Evolutionary conservation across 2,329 filamentous ascomycete species (phyloP).

Genomic region (Colletotrichum sp.): DNA sequence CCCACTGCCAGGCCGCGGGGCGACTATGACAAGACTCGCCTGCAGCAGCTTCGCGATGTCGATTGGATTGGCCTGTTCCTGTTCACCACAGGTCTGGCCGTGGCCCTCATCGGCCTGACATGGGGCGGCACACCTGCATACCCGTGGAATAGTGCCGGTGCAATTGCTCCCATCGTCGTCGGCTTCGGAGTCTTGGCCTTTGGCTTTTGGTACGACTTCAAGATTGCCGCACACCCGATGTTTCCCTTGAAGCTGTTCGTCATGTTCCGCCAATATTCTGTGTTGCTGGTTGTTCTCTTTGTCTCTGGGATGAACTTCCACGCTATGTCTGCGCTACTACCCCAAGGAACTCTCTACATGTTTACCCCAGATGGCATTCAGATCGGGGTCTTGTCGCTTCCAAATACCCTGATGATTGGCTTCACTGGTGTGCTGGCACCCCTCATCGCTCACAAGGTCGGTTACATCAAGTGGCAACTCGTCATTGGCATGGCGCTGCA

Average conservation of each 20-base stretch:
- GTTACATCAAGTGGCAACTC: constrained; percentile 32
- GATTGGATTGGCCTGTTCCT: constrained; percentile 31
- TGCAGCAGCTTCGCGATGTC: constrained; percentile 32
- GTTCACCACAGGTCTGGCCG: constrained; percentile 24
- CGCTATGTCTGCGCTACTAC: constrained; percentile 28
- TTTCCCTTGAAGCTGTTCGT: constrained; percentile 30
- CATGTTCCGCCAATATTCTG: constrained; percentile 32
- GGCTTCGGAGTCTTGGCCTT: constrained; percentile 21
- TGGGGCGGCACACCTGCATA: constrained; percentile 20
- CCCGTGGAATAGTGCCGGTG: constrained; percentile 19
- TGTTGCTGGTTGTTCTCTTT: constrained; percentile 33
- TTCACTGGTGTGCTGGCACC: constrained; percentile 26
- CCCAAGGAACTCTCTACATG: constrained; percentile 34
- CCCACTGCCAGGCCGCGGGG: constrained; percentile 29
- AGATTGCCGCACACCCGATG: constrained; percentile 24
- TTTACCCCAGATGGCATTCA: constrained; percentile 32
- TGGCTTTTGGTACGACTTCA: constrained; percentile 28
- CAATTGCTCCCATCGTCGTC: constrained; percentile 23
- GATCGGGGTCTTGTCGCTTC: constrained; percentile 25
- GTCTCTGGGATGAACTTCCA: constrained; percentile 35
- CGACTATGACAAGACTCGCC: constrained; percentile 32
- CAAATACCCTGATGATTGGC: constrained; percentile 6
- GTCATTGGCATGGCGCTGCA: constrained; percentile 33
- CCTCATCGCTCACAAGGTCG: constrained; percentile 33
- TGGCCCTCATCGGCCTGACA: constrained; percentile 26